A percentile compares a stretch with the other conserved stretches of the same genome.
Conservation (phyloP, 768 basidiomycete species). For the Russula lepida region DNA sequence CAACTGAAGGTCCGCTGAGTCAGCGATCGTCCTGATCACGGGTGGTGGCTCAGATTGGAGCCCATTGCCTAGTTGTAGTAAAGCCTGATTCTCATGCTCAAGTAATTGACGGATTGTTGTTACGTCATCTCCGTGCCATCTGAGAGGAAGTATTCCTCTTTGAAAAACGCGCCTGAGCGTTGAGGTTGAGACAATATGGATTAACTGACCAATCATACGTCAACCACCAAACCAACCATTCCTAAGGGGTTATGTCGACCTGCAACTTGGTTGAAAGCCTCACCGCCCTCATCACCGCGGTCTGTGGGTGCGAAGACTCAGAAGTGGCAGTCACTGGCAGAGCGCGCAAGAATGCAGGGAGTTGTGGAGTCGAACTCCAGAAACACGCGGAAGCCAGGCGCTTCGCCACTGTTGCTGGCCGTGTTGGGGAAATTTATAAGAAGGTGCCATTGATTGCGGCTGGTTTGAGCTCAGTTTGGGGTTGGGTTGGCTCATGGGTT, state of each 20-base stretch:
- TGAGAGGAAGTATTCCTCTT: too few relatives aligned
- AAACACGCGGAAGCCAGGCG: not conserved
- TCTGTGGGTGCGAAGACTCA: not conserved
- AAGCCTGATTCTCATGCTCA: not conserved
- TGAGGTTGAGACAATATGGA: not conserved
- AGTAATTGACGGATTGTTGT: too few relatives aligned
- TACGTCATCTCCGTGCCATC: too few relatives aligned
- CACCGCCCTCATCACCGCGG: not conserved
- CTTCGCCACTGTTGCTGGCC: not conserved
- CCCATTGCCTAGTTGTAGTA: not conserved
- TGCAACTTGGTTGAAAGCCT: not conserved
- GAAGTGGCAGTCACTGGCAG: constrained; percentile 15
- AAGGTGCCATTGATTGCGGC: too few relatives aligned
- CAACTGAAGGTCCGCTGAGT: too few relatives aligned
- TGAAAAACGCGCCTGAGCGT: not conserved
- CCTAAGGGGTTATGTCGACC: not conserved
- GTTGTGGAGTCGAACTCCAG: too few relatives aligned
- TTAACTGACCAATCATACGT: constrained; percentile 2
- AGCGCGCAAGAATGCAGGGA: not conserved
- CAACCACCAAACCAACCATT: constrained; percentile 6
- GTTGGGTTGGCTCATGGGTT: too few relatives aligned
- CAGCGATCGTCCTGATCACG: not conserved
- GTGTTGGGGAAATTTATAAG: not conserved
- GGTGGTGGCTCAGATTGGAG: not conserved
- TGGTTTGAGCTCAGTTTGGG: too few relatives aligned